Conservation (phyloP, 2,329 filamentous ascomycete species). For the Arthrobotrys conoides region DNA sequence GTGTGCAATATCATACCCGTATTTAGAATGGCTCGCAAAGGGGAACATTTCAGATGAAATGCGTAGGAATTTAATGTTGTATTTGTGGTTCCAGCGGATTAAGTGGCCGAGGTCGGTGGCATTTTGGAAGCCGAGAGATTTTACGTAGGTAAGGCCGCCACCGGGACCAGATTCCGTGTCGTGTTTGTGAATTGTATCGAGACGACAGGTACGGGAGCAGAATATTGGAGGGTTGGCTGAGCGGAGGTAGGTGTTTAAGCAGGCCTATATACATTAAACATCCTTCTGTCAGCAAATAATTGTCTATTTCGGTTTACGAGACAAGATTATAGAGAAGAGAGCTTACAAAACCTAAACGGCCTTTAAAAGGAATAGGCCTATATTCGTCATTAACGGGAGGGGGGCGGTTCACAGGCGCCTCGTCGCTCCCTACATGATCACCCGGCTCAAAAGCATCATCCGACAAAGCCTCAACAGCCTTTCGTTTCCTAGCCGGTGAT, state of each 20-base stretch:
- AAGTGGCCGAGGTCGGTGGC: slow-evolving; percentile 86
- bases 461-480: neutral
- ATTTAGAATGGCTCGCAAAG: slow-evolving; percentile 88
- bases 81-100: slow-evolving; percentile 91
- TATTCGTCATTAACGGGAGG: slow-evolving; percentile 86
- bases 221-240: slow-evolving; percentile 86
- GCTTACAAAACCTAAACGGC: slow-evolving; percentile 86
- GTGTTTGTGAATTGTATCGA: slow-evolving; percentile 90
- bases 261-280: slow-evolving; percentile 73
- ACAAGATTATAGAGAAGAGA: neutral
- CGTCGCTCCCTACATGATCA: neutral
- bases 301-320: too few relatives aligned
- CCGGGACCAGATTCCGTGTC: slow-evolving; percentile 68
- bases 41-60: slow-evolving; percentile 97
- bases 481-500: slow-evolving; percentile 27
- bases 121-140: slow-evolving; percentile 84
- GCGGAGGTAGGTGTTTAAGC: slow-evolving; percentile 91
- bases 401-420: slow-evolving; percentile 70
- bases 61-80: slow-evolving; percentile 91
- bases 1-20: slow-evolving; percentile 90
- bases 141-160: slow-evolving; percentile 76
- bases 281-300: too few relatives aligned
- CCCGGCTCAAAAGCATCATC: slow-evolving; percentile 29
- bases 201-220: slow-evolving; percentile 89
- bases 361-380: slow-evolving; percentile 90